Base-by-base conservation (phyloP, 75 land plant species). In the Gnetum montanum region DNA sequence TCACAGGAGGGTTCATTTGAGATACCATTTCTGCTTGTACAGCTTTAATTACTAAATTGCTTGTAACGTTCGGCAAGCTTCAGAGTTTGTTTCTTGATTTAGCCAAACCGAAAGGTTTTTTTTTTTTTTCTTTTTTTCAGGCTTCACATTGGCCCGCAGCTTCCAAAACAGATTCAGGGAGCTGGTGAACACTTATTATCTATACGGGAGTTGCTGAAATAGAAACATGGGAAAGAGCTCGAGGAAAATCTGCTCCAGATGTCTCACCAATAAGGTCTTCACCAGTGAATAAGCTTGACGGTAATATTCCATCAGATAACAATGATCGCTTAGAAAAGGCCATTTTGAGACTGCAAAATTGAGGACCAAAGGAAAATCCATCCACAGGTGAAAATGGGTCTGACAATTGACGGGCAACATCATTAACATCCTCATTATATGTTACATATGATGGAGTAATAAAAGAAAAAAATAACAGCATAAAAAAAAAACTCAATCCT, bases 141-240 rank as follows among this genome's bases (percentile, higher is more conserved):
- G 88, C 91, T 65, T 94, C 98, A 71, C 98, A 94, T 41, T 86
- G 84, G 23, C 92, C 96, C 33, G 96, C 96, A 15, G 87, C 84
- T 61, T 81, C 83, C 40, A 88, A 74, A 30, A 82, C 90, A 31
- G 90, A 78, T 72, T 82, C 90, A 8, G 75, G 58, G 27, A 82
- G 60, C 48, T 86, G 73, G 19, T 79, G 79, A 34, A 82, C 78
- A 57, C 79, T 76, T 34, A 79, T 59, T 23, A 70, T 57, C 1
- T 74, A 68, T 8, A 76, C 47, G 29, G 54, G 35, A 22, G 76
- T 66, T 26, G 80, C 48, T 11, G 80, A 70, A 46, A 68, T 22
- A 24, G 80, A 72, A 24, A 69, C 45, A 46, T 68, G 76, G 25
- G 84, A 49, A 15, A 83, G 63, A 46, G 76, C 64, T 5, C 56